Percentiles rank a stretch among this genome's conserved stretches.
These are phyloP conservation scores for Arthrocladium fulminans DNA, from an alignment of 2,329 filamentous ascomycete genomes.

Conservation along the genomic window DNA sequence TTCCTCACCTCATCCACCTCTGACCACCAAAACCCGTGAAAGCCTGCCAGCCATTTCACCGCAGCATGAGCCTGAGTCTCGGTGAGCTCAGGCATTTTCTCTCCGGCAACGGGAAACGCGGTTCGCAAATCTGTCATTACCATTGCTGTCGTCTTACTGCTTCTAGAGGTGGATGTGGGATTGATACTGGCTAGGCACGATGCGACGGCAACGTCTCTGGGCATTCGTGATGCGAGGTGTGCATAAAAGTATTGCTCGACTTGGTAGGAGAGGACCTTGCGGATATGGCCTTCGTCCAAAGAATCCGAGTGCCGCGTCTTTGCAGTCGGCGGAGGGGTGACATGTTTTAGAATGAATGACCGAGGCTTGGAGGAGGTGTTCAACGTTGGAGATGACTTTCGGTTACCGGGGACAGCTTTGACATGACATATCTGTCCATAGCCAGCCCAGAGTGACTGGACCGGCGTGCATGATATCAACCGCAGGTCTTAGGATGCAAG, in stretches of 20 bases:
- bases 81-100: conserved; percentile 43
- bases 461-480: conserved; percentile 24
- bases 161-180: conserved; percentile 22
- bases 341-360: conserved; percentile 50
- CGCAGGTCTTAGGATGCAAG: conserved; percentile 14
- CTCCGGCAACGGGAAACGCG: conserved; percentile 48
- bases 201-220: conserved; percentile 40
- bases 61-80: conserved; percentile 44
- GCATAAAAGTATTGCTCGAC: conserved; percentile 60
- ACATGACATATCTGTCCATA: conserved; percentile 50
- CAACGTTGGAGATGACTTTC: conserved; percentile 4
- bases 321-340: conserved; percentile 42
- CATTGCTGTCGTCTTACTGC: conserved; percentile 41
- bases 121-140: conserved; percentile 49
- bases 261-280: conserved; percentile 59
- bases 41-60: conserved; percentile 54
- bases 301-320: background rate
- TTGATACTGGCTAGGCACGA: conserved; percentile 41
- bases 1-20: conserved; percentile 23
- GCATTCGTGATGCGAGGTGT: conserved; percentile 44
- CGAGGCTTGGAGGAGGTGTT: background rate
- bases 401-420: conserved; percentile 32
- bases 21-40: conserved; percentile 49
- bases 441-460: conserved; percentile 41
- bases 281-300: conserved; percentile 52